Evolutionary conservation across 352 stramenopile species (phyloP).

Genomic region (Pythium folliculosum): DNA sequence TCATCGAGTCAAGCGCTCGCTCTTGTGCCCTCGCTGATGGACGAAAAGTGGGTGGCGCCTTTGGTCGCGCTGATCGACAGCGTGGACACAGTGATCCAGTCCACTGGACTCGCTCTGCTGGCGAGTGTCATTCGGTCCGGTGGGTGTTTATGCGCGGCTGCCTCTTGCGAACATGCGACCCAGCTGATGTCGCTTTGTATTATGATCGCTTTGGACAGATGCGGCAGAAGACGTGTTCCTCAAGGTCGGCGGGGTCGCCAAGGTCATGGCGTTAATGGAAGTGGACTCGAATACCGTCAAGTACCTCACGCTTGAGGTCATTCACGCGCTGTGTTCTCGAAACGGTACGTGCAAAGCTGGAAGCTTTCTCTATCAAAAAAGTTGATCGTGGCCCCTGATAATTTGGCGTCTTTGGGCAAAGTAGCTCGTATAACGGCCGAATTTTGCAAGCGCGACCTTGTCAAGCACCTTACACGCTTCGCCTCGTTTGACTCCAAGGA

Average conservation of each 20-base stretch:
- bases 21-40: conserved; percentile 55
- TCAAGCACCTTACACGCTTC: conserved; percentile 37
- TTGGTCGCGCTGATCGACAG: conserved; percentile 61
- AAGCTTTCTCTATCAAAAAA: neutral
- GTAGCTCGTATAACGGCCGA: conserved; percentile 42
- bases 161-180: neutral
- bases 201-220: neutral
- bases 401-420: neutral
- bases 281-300: conserved; percentile 33
- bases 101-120: conserved; percentile 50
- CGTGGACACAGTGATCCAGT: conserved; percentile 49
- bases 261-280: conserved; percentile 45
- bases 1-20: conserved; percentile 46
- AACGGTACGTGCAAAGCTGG: conserved; percentile 35
- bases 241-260: conserved; percentile 47
- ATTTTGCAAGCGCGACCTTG: conserved; percentile 50
- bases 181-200: neutral
- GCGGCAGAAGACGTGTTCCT: conserved; percentile 52
- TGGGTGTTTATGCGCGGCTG: conserved; percentile 12
- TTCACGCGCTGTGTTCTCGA: conserved; percentile 49
- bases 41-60: conserved; percentile 63
- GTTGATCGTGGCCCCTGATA: neutral
- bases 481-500: conserved; percentile 30
- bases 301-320: conserved; percentile 52
- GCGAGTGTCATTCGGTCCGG: conserved; percentile 48